Percentiles rank a stretch among this genome's conserved stretches.
Conservation (phyloP, 179 eudicot genomes). For the Pouteria campechiana region DNA sequence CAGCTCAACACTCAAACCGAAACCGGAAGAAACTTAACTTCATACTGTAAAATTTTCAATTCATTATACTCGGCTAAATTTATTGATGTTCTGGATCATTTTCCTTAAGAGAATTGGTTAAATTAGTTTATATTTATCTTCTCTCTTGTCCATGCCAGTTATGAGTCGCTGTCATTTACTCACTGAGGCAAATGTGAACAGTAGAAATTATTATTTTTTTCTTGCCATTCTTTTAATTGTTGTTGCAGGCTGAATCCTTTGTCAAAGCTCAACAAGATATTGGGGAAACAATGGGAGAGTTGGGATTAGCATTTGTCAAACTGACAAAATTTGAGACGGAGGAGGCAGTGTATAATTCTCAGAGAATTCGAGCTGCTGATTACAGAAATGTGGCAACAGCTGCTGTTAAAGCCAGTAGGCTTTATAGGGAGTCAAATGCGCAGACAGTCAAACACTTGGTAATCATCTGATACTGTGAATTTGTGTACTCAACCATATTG, state of each 20-base stretch:
- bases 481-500: no score
- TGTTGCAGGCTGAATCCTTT: conserved; percentile 76
- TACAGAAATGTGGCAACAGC: conserved; percentile 79
- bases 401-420: conserved; percentile 82
- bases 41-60: no score
- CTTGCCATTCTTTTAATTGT: no score
- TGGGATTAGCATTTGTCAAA: conserved; percentile 78
- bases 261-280: conserved; percentile 83
- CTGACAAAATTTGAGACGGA: conserved; percentile 82
- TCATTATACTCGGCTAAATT: background rate
- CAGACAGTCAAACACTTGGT: conserved; percentile 81
- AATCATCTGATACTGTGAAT: no score
- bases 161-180: no score
- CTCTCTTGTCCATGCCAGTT: background rate
- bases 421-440: conserved; percentile 71
- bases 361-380: conserved; percentile 59
- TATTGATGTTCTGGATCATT: background rate
- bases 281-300: conserved; percentile 93
- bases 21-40: no score
- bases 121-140: no score
- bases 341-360: conserved; percentile 45
- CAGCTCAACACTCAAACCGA: no score
- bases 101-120: background rate
- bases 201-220: no score
- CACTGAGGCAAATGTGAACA: no score